Evolutionary conservation across 768 basidiomycete genomes (phyloP), one percentile per base, ranked within the genome.

Genomic region (Coprinopsis strossmayeri): DNA sequence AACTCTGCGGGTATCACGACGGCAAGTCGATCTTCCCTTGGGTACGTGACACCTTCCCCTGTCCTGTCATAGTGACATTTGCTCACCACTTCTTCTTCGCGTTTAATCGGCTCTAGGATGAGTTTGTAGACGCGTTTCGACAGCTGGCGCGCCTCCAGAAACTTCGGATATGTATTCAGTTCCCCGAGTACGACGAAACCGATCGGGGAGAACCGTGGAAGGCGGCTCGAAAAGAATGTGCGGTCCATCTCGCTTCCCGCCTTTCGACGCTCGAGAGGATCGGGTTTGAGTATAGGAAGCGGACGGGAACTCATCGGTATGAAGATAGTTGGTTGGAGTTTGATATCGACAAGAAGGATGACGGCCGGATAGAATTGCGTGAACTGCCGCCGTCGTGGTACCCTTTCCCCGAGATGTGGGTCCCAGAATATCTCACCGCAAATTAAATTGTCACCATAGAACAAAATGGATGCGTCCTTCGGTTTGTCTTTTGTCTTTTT

Each of bases 281-380:
- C 2, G 70, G 70, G 15, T 66, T 73, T 39, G 68, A 72, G 57
- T 73, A 71, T 51, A 59, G 70, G 40, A 67, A 65, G 47, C 59
- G 66, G 25, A 65, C 66, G 1, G 69, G 69, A 12, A 65, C 64
- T 5, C 67, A 69, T 51, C 55, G 67, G 34, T 69, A 65, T 45
- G 69, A 73, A 48, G 71, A 73, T 50, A 58, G 63, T 17, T 73
- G 70, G 70, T 48, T 72, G 40, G 70, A 72, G 53, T 72, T 62
- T 49, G 63, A 63, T 37, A 55, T 73, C 18, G 59, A 61, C 24
- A 58, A 68, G 25, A 50, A 50, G 9, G 50, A 57, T 35, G 54
- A 54, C 12, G 48, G 65, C 24, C 50, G 40, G 39, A 46, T 67
- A 11, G 37, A 41, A 10, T 45, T 73, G n/a, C 41, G 47, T 15